Evolutionary conservation across 495 filamentous ascomycete genomes (phyloP).

Genomic region (Aspergillus biplanus): DNA sequence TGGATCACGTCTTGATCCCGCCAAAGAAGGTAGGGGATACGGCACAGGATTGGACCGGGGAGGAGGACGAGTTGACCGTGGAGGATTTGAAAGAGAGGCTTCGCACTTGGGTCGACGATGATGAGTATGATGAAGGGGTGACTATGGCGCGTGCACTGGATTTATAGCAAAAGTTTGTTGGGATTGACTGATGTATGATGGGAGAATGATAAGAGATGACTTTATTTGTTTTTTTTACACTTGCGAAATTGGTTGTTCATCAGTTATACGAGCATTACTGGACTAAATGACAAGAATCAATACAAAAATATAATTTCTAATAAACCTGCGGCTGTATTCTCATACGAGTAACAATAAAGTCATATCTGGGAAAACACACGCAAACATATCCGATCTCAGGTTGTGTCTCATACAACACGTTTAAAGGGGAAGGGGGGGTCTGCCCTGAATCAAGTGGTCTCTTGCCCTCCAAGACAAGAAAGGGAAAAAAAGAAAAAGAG

Average conservation of each 20-base stretch:
- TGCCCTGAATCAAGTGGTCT: too few species aligned
- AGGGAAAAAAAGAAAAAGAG: constrained; percentile 3
- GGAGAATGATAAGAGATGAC: not conserved
- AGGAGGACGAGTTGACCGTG: constrained; percentile 59
- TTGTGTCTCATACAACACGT: constrained; percentile 5
- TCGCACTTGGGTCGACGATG: constrained; percentile 44
- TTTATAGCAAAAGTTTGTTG: too few species aligned
- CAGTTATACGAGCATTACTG: not conserved
- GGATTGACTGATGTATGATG: constrained; percentile 3
- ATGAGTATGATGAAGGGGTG: constrained; percentile 19
- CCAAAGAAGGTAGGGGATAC: constrained; percentile 55
- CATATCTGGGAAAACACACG: constrained; percentile 4
- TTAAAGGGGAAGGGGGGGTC: too few species aligned
- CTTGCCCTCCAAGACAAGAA: not conserved
- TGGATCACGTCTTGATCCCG: constrained; percentile 72
- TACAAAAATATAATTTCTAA: constrained; percentile 11
- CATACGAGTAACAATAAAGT: constrained; percentile 13
- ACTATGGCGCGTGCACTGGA: too few species aligned
- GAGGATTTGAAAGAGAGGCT: constrained; percentile 67
- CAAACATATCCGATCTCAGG: not conserved
- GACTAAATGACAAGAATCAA: not conserved
- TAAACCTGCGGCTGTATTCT: constrained; percentile 13
- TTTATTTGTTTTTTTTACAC: not conserved
- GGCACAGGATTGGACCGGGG: constrained; percentile 31
- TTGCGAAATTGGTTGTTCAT: not conserved